These are phyloP conservation scores for Komagataella populi DNA, from an alignment of 805 yeast genomes.

Conservation along the genomic window DNA sequence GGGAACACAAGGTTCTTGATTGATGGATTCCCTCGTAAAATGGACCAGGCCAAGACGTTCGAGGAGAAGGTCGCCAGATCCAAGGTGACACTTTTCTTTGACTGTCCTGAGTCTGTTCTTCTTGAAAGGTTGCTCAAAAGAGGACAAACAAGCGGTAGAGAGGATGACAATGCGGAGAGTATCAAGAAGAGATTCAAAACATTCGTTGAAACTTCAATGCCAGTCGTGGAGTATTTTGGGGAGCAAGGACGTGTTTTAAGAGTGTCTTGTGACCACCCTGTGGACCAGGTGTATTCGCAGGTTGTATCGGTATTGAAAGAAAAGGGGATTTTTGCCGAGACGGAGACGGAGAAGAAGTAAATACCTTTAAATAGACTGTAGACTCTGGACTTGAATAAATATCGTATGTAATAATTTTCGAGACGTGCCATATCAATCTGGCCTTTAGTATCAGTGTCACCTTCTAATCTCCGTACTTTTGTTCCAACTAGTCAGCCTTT, in stretches of 20 bases:
- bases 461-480: not conserved
- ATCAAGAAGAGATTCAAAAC: slow-evolving; percentile 82
- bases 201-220: slow-evolving; percentile 81
- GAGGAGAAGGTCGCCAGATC: slow-evolving; percentile 67
- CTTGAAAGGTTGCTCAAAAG: slow-evolving; percentile 72
- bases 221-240: slow-evolving; percentile 78
- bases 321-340: slow-evolving; percentile 13
- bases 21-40: slow-evolving; percentile 95
- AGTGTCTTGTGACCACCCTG: slow-evolving; percentile 67
- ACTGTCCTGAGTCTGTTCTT: slow-evolving; percentile 78
- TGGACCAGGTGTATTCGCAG: slow-evolving; percentile 59
- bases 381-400: not conserved
- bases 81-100: slow-evolving; percentile 60
- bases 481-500: too few species aligned
- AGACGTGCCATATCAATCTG: not conserved
- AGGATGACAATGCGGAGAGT: slow-evolving; percentile 86
- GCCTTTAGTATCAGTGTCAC: not conserved
- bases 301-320: slow-evolving; percentile 55
- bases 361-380: not conserved
- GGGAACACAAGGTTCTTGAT: slow-evolving; percentile 60
- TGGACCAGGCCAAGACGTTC: slow-evolving; percentile 96
- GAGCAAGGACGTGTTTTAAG: slow-evolving; percentile 63
- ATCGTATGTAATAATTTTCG: not conserved
- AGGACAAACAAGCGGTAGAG: slow-evolving; percentile 89
- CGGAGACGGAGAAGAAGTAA: not conserved